phyloP scores from a whole-genome alignment of 495 filamentous ascomycete species.

The Xylaria scruposa region DNA sequence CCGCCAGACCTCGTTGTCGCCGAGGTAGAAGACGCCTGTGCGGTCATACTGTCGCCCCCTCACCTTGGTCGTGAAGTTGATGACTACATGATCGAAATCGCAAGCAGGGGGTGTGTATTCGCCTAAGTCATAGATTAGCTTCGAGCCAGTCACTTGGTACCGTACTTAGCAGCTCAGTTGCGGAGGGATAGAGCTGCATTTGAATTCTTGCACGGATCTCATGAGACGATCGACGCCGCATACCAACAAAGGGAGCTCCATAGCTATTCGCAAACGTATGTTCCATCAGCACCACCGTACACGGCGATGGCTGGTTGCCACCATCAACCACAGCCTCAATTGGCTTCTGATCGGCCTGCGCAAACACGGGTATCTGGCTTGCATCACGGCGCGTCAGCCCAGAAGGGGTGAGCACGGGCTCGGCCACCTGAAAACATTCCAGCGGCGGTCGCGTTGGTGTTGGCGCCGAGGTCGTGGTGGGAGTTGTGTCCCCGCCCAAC shows the following conservation, averaged over 20 bases:
- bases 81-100: constrained; percentile 78
- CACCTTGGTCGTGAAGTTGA: constrained; percentile 83
- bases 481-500: constrained; percentile 8
- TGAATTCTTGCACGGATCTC: not conserved
- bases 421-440: constrained; percentile 72
- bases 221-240: constrained; percentile 1
- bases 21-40: constrained; percentile 80
- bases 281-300: constrained; percentile 62
- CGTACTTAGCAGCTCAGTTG: not conserved
- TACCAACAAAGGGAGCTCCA: constrained; percentile 80
- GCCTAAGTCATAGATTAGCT: constrained; percentile 51
- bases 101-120: constrained; percentile 76
- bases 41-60: constrained; percentile 82
- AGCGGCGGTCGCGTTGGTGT: constrained; percentile 41
- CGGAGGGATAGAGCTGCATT: not conserved
- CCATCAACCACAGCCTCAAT: constrained; percentile 32
- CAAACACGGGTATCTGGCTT: constrained; percentile 38
- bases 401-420: constrained; percentile 62
- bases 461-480: constrained; percentile 19
- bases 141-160: not conserved
- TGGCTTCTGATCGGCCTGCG: constrained; percentile 23
- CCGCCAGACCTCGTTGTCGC: constrained; percentile 84
- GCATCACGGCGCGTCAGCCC: constrained; percentile 47
- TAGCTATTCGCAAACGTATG: constrained; percentile 82
- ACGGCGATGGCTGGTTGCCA: constrained; percentile 35